phyloP scores from a whole-genome alignment of 306 rosid genomes.

The Corylus heterophylla region DNA sequence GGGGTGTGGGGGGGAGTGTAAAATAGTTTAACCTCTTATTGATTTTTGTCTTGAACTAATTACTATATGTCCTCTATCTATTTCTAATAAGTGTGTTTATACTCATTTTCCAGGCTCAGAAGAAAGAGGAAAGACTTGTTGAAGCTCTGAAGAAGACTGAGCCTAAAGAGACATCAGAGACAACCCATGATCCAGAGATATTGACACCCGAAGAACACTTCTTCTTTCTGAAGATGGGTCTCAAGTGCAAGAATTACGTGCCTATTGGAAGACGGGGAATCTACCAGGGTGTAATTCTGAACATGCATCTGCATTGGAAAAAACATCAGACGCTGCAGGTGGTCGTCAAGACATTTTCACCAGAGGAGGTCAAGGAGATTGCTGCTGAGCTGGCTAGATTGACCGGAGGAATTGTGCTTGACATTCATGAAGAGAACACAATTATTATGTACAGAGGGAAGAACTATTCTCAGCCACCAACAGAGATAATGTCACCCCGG shows the following conservation, averaged over 20 bases:
- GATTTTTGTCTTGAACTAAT: not conserved
- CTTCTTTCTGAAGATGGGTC: conserved; percentile 92
- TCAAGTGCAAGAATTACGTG: conserved; percentile 84
- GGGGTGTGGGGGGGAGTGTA: too few relatives aligned
- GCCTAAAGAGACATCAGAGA: conserved; percentile 70
- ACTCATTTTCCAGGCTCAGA: conserved; percentile 58
- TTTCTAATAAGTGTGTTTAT: not conserved
- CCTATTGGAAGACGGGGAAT: conserved; percentile 97
- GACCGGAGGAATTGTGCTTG: conserved; percentile 86
- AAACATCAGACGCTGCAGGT: conserved; percentile 92
- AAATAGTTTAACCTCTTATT: not conserved
- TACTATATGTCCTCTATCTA: not conserved
- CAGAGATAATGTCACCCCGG: conserved; percentile 98
- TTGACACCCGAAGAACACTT: conserved; percentile 96
- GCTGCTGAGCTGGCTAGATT: conserved; percentile 88
- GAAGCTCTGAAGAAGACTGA: conserved; percentile 81
- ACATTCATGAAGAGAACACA: conserved; percentile 79
- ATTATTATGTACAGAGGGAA: conserved; percentile 97
- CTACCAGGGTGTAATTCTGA: conserved; percentile 91
- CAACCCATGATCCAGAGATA: conserved; percentile 93
- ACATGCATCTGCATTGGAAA: conserved; percentile 99
- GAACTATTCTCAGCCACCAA: conserved; percentile 95
- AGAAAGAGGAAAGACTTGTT: conserved; percentile 68
- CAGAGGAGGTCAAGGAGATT: conserved; percentile 91
- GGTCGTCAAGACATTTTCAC: conserved; percentile 80